These are phyloP conservation scores for Maudiozyma humilis DNA, from an alignment of 1,139 yeast species.

Conservation along the genomic window DNA sequence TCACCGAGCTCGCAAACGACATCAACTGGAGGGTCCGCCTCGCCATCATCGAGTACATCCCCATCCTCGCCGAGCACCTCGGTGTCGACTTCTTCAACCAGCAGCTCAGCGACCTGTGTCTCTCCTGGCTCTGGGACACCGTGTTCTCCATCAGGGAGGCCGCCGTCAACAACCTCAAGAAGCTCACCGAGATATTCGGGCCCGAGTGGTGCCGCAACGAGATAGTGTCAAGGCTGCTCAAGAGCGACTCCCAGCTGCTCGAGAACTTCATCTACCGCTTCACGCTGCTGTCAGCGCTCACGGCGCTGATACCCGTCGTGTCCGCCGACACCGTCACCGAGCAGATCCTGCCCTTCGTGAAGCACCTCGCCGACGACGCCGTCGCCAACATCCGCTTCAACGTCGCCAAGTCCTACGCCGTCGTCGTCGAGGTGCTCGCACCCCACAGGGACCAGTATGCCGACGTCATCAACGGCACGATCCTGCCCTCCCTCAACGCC, in stretches of 20 bases:
- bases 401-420: constrained; percentile 76
- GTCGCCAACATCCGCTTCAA: constrained; percentile 95
- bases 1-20: constrained; percentile 92
- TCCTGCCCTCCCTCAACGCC: constrained; percentile 58
- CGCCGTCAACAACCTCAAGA: constrained; percentile 75
- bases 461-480: constrained; percentile 39
- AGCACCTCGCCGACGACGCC: constrained; percentile 61
- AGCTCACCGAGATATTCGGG: constrained; percentile 80
- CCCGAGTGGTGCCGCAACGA: constrained; percentile 87
- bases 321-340: constrained; percentile 48
- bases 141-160: constrained; percentile 96
- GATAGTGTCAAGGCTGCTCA: constrained; percentile 67
- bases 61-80: constrained; percentile 88
- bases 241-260: constrained; percentile 37
- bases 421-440: constrained; percentile 46
- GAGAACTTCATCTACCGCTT: constrained; percentile 73
- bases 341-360: constrained; percentile 72
- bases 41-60: constrained; percentile 95
- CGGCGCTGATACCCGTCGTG: constrained; percentile 65
- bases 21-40: constrained; percentile 96
- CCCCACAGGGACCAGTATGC: constrained; percentile 26
- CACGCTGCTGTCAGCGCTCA: constrained; percentile 82
- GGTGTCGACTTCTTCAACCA: constrained; percentile 91
- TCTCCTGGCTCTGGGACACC: constrained; percentile 98
- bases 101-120: constrained; percentile 80